Evolutionary conservation across 2,329 filamentous ascomycete genomes (phyloP), one percentile per base, ranked within the genome.

Genomic region (Epichloe bromicola): DNA sequence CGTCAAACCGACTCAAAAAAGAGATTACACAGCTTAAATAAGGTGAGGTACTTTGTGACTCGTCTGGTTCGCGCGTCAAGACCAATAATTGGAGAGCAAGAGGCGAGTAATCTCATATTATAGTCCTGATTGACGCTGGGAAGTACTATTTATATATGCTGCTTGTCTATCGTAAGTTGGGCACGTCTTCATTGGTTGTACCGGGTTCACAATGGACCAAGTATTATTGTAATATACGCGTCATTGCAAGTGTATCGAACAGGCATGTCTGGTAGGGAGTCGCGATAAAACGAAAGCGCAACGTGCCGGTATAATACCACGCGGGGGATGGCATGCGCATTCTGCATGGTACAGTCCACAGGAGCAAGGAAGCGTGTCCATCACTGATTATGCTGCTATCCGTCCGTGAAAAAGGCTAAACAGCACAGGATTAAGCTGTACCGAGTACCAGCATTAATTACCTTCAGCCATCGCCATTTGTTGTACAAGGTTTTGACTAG

Each of bases 401-500:
- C 36, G 44, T 20, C 39, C 38, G 38, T 11, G 47, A 42, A 7
- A 43, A 23, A 26, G n/a, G 23, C n/a, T 34, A 5, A 20, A 11
- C 38, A 37, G 45, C 26, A n/a, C 14, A 33, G 41, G 11, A 46
- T 34, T 33, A 37, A 36, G 44, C 44, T 26, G 46, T 40, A 34
- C 26, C 1, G 30, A 11, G 30, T 30, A 10, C 30, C 10, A 30
- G 30, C 30, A 30, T 30, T 10, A 11, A 30, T 38, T 3, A 44
- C 26, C 19, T 46, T 45, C 19, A 20, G 38, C 36, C 26, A 41
- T 34, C 36, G 23, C n/a, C 17, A 20, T 46, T 34, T 50, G 38
- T 48, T 49, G 51, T 49, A 45, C 46, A 46, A 44, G 19, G 33
- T 49, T 49, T 43, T 45, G 23, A n/a, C 44, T 46, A 19, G 49